These are phyloP conservation scores for Margaritispora aquatica DNA, from an alignment of 495 filamentous ascomycete species.

Conservation along the genomic window DNA sequence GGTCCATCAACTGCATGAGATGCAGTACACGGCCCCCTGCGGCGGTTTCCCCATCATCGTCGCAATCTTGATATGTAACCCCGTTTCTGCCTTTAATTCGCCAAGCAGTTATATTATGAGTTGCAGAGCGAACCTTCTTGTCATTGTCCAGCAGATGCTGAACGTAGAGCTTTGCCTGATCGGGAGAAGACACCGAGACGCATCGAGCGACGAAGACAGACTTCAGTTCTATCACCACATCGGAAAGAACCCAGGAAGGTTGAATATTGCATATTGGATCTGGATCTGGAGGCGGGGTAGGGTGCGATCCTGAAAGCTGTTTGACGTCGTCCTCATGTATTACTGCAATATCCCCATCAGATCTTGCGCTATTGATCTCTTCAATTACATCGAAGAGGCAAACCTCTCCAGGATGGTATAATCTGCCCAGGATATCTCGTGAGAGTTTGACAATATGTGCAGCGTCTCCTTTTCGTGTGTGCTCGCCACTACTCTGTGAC, in stretches of 20 bases:
- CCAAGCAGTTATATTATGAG: slow-evolving; percentile 80
- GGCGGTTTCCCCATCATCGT: slow-evolving; percentile 96
- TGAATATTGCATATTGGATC: neutral
- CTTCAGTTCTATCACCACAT: slow-evolving; percentile 70
- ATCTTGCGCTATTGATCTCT: slow-evolving; percentile 45
- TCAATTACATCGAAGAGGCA: slow-evolving; percentile 87
- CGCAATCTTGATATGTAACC: slow-evolving; percentile 75
- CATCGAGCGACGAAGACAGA: slow-evolving; percentile 81
- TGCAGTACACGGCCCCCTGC: slow-evolving; percentile 81
- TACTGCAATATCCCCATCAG: no score
- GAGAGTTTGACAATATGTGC: slow-evolving; percentile 59
- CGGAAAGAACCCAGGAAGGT: slow-evolving; percentile 61
- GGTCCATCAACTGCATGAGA: slow-evolving; percentile 89
- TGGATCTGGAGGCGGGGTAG: neutral
- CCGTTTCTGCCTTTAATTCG: slow-evolving; percentile 39
- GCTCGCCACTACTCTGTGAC: slow-evolving; percentile 50
- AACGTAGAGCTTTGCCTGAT: slow-evolving; percentile 62
- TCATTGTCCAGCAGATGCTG: slow-evolving; percentile 70
- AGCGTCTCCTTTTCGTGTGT: slow-evolving; percentile 60
- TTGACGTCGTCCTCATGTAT: no score
- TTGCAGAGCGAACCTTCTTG: slow-evolving; percentile 74
- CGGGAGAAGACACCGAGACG: slow-evolving; percentile 56
- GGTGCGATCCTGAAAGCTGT: no score
- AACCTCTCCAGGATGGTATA: slow-evolving; percentile 67
- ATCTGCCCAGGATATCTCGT: slow-evolving; percentile 53